Evolutionary conservation across 768 basidiomycete species (phyloP).

Genomic region (Amanita exitialis): DNA sequence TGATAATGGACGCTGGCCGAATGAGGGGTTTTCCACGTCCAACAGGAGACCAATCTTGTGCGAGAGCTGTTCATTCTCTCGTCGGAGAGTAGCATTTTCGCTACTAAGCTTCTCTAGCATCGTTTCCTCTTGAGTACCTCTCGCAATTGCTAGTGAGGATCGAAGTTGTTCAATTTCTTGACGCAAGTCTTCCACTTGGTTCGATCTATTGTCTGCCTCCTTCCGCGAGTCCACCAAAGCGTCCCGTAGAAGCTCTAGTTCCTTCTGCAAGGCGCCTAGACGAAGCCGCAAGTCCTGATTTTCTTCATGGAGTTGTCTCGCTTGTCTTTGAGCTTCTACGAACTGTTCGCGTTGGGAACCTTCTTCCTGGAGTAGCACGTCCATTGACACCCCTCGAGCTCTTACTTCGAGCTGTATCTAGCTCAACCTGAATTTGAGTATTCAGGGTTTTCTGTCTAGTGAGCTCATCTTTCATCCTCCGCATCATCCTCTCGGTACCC

Average conservation of each 20-base stretch:
- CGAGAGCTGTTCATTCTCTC: conserved; percentile 83
- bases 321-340: conserved; percentile 69
- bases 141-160: conserved; percentile 61
- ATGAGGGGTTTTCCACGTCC: conserved; percentile 75
- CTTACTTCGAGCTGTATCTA: conserved; percentile 59
- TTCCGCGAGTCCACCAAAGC: conserved; percentile 62
- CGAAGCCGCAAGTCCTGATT: conserved; percentile 71
- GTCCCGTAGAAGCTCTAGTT: conserved; percentile 62
- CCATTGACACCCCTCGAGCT: conserved; percentile 58
- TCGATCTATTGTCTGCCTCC: conserved; percentile 69
- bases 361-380: conserved; percentile 73
- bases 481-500: conserved; percentile 97
- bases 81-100: conserved; percentile 71
- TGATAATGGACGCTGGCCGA: conserved; percentile 56
- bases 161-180: conserved; percentile 72
- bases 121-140: conserved; percentile 70
- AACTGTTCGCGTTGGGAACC: conserved; percentile 63
- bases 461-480: conserved; percentile 91
- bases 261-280: conserved; percentile 65
- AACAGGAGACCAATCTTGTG: conserved; percentile 86
- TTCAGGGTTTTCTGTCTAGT: conserved; percentile 84
- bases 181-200: conserved; percentile 71
- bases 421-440: conserved; percentile 70
- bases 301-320: conserved; percentile 59
- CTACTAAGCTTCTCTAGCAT: conserved; percentile 71